Conservation (phyloP, 257 asterid genomes). For the Nyctanthes arbortristis region DNA sequence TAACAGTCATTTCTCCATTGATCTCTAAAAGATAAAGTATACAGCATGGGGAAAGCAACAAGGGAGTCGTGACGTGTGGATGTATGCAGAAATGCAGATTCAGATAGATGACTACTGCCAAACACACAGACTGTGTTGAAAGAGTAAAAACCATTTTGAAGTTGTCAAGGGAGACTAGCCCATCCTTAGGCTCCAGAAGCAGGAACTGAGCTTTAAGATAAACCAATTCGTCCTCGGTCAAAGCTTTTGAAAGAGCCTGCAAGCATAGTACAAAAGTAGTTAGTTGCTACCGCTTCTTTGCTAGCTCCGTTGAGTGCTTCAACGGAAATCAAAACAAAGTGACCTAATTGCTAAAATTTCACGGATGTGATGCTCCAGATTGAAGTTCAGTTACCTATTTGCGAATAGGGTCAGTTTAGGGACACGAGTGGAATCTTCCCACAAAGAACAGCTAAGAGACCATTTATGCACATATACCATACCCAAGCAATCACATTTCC, state of each 20-base stretch:
- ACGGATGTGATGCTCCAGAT: no score
- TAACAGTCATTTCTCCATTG: not conserved
- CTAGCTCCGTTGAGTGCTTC: no score
- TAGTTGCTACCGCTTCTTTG: no score
- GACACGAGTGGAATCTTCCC: no score
- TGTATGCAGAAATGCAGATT: not conserved
- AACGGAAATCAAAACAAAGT: no score
- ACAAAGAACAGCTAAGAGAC: not conserved
- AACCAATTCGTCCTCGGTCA: constrained; percentile 80
- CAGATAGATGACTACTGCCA: no score
- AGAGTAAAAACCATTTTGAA: constrained; percentile 56
- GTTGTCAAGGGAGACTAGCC: constrained; percentile 72
- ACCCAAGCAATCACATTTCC: not conserved
- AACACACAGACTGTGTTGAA: no score
- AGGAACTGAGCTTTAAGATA: constrained; percentile 86
- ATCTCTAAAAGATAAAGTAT: not conserved
- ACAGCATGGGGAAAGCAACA: not conserved
- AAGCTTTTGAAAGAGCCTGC: constrained; percentile 91
- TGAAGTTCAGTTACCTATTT: no score
- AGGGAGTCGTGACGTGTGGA: not conserved
- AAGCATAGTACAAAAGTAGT: constrained; percentile 11
- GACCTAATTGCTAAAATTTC: no score
- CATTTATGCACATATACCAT: not conserved
- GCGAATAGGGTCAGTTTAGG: no score
- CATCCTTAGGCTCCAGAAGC: constrained; percentile 93